Percentiles rank a stretch among this genome's conserved stretches.
Conservation (phyloP, 2,329 filamentous ascomycete genomes). For the Lecanosticta acicola region DNA sequence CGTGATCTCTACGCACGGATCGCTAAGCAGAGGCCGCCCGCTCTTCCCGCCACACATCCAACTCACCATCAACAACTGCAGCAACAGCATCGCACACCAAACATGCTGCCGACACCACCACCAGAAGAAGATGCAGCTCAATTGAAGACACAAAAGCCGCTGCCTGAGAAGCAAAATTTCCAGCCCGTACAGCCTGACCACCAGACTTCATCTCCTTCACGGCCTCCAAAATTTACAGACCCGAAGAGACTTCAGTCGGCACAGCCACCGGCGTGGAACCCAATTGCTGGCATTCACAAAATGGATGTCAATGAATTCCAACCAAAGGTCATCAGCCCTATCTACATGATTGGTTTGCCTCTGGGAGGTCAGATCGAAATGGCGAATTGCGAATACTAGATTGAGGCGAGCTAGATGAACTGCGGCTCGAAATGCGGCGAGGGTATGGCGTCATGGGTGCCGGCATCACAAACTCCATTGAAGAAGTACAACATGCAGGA, state of each 20-base stretch:
- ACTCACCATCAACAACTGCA: neutral
- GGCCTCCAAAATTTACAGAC: neutral
- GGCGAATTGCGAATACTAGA: too few species aligned
- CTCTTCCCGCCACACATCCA: conserved; percentile 3
- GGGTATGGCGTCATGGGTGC: too few species aligned
- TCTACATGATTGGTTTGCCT: conserved; percentile 14
- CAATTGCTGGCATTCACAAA: conserved; percentile 7
- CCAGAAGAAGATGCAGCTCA: conserved; percentile 1
- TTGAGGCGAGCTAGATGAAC: too few species aligned
- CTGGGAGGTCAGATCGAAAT: conserved; percentile 12
- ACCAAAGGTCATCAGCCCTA: conserved; percentile 11
- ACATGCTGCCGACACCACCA: neutral
- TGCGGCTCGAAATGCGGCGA: too few species aligned
- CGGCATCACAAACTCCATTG: too few species aligned
- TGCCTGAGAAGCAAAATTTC: neutral
- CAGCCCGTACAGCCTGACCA: neutral
- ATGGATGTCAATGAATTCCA: conserved; percentile 4
- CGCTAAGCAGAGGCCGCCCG: neutral
- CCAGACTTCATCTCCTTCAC: too few species aligned
- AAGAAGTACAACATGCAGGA: too few species aligned
- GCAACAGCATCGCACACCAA: neutral
- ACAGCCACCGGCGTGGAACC: conserved; percentile 6
- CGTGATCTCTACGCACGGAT: neutral
- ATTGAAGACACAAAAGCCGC: conserved; percentile 1
- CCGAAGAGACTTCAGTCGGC: conserved; percentile 4